Base-by-base conservation (phyloP, 129 eudicot genomes). In the Lonicera japonica region DNA sequence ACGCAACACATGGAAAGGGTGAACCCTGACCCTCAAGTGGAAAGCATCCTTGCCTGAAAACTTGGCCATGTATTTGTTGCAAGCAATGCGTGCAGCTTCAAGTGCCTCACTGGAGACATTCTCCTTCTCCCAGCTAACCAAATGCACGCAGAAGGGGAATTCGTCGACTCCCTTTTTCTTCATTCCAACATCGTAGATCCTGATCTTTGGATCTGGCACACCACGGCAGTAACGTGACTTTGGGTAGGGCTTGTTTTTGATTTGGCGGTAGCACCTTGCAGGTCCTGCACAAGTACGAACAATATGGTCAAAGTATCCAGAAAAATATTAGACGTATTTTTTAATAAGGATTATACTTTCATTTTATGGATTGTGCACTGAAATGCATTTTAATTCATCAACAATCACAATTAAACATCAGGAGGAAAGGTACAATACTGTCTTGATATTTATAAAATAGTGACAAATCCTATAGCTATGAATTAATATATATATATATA, bases 31-130 rank as follows among this genome's bases (percentile, higher is more conserved):
- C 70, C 81, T 68, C 73, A 74, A 24, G 62, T 82, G 84, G 70
- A 78, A 82, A 21, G 81, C 66, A 58, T 82, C 88, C 64, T 82
- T 82, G 1, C 88, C 88, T 0, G 88, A 78, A 22, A 61, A 68
- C 57, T 81, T 81, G 21, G 87, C 47, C 87, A 77, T 77, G 77
- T 81, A 81, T 68, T 81, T 81, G 68, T 82, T 82, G 61, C 88
- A 82, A 1, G 87, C 87, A 18, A 77, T 77, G 10, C 78, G 75
- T 0, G 83, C 87, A 53, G 87, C 86, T 61, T 81, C 86, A 19
- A 81, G 67, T 0, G 86, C 87, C 80, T 81, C 87, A 34, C 86
- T 80, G 1, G 86, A 80, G n/a, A 80, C 82, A 50, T 72, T 81
- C 58, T 81, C 86, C 74, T 81, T 76, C 64, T 81, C 86, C 86